Evolutionary conservation across 148 eudicot genomes (phyloP).

Genomic region (Nepenthes gracilis): DNA sequence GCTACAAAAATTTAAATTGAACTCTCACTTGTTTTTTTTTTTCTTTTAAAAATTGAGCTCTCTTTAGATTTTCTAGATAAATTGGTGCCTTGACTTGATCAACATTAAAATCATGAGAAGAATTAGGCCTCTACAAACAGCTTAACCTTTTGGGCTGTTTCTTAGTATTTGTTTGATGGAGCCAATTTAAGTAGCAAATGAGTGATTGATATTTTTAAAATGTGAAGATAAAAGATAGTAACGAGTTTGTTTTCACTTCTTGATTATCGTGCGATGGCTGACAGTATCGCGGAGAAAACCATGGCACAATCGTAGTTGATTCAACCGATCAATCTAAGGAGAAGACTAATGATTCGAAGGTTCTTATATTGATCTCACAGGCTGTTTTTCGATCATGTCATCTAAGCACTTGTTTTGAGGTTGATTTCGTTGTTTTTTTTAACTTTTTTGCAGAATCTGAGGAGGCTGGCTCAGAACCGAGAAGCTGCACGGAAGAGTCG

Average conservation of each 20-base stretch:
- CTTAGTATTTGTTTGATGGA: too few species aligned
- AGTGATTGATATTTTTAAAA: too few species aligned
- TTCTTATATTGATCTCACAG: conserved; percentile 3
- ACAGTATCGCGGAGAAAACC: conserved; percentile 44
- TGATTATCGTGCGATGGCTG: background rate
- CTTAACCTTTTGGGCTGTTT: too few species aligned
- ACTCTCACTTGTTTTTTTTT: too few species aligned
- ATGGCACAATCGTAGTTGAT: conserved; percentile 48
- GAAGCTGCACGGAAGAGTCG: conserved; percentile 98
- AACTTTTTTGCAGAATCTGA: conserved; percentile 31
- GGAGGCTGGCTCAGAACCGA: conserved; percentile 89
- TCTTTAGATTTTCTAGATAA: too few species aligned
- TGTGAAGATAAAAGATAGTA: too few species aligned
- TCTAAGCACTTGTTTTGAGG: background rate
- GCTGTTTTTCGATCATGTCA: background rate
- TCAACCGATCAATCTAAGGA: conserved; percentile 54
- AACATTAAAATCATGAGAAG: too few species aligned
- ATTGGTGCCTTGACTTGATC: too few species aligned
- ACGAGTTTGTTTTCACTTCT: background rate
- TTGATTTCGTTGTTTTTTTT: background rate
- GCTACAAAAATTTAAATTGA: too few species aligned
- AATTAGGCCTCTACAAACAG: too few species aligned
- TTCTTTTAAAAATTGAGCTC: too few species aligned
- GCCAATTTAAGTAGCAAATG: too few species aligned
- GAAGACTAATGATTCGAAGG: conserved; percentile 71